Base-by-base conservation (phyloP, 2,329 filamentous ascomycete genomes). In the Lanzia echinophila region DNA sequence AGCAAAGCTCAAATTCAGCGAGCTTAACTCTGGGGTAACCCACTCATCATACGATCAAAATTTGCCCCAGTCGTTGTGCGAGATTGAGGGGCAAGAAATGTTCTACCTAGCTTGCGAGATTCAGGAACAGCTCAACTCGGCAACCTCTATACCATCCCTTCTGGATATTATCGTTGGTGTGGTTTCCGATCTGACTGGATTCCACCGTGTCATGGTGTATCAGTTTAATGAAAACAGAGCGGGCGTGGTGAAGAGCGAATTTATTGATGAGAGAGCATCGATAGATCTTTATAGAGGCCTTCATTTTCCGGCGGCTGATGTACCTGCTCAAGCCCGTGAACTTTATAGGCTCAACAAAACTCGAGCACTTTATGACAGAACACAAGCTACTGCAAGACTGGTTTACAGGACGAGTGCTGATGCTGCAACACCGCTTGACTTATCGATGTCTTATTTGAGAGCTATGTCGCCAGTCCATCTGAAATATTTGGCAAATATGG, bases 81-180 rank as follows among this genome's bases (percentile, higher is more conserved):
- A 20, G 13, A 45, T 54, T 39, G 86, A 86, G 5, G 87, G 87
- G 0, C 94, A 94, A 83, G 87, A 95, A 63, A 87, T 94, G 1
- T 95, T 95, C 70, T 90, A 90, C 68, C 90, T 95, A 59, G 87
- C 95, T 80, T 89, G 87, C 1, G 90, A 96, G 67, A 86, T 96
- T 1, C 90, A 95, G 67, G 89, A 95, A 63, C 90, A 95, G 67
- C 74, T 96, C 11, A 81, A 87, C 5, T 79, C 82, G 24, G 88
- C 90, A 1, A 75, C 82, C 0, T 84, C 79, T 54, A 72, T 95
- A 1, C 83, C 89, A 1, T 76, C 69, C 1, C 88, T 96, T 55
- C 73, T 95, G 39, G 92, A 94, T 63, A 83, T 92, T 3, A 70
- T 94, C 2, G 87, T 94, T 0, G 90, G 90, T 0, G 86, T 96